Conservation (phyloP, 2,329 filamentous ascomycete genomes). For the Ophiostoma populinum region DNA sequence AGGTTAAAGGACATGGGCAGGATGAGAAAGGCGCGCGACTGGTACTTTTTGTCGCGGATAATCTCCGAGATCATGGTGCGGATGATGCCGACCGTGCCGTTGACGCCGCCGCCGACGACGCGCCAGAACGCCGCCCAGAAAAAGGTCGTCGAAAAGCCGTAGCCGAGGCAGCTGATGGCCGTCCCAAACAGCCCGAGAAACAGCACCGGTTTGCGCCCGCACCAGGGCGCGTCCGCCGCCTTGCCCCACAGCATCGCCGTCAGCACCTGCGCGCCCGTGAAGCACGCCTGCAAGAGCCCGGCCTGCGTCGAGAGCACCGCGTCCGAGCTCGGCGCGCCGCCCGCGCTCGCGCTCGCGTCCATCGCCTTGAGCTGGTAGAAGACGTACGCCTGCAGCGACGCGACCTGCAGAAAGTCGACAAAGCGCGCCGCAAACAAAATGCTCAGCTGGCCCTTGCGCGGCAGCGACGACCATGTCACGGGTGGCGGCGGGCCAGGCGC, state of each 20-base stretch:
- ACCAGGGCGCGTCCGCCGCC: conserved; percentile 38
- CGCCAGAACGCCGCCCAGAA: conserved; percentile 47
- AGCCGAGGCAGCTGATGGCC: conserved; percentile 47
- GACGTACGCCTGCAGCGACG: conserved; percentile 18
- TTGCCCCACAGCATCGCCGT: conserved; percentile 61
- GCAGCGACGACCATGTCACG: conserved; percentile 12
- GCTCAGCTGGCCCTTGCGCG: conserved; percentile 14
- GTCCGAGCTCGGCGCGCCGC: conserved; percentile 1
- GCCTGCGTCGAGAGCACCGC: conserved; percentile 32
- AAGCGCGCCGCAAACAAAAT: conserved; percentile 15
- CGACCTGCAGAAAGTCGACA: conserved; percentile 15
- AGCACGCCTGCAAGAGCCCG: conserved; percentile 52
- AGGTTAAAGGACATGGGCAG: conserved; percentile 56
- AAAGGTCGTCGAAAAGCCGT: conserved; percentile 54
- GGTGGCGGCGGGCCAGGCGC: neutral
- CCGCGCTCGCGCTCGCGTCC: neutral
- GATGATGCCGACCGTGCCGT: conserved; percentile 32
- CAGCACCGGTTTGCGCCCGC: conserved; percentile 53
- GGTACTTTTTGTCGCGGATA: conserved; percentile 24
- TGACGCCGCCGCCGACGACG: conserved; percentile 40
- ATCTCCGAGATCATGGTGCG: conserved; percentile 31
- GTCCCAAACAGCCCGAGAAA: conserved; percentile 52
- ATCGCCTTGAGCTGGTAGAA: conserved; percentile 13
- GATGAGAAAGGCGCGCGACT: conserved; percentile 26
- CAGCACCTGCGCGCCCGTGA: conserved; percentile 56